Percentiles rank a stretch among this genome's conserved stretches.
phyloP scores from a whole-genome alignment of 768 basidiomycete species.

The Scleroderma citrinum region DNA sequence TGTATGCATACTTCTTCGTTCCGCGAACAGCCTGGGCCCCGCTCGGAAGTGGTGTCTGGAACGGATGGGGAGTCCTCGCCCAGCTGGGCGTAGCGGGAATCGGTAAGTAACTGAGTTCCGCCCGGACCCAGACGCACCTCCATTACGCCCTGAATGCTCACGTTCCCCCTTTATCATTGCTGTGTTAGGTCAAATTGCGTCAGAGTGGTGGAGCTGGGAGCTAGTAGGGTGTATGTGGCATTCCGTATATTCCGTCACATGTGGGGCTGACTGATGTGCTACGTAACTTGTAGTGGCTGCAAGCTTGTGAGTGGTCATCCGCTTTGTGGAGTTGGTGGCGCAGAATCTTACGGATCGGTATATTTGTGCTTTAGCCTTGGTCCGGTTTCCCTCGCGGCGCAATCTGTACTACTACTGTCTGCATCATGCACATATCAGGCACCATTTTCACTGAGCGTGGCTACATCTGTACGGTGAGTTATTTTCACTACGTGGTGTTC shows the following conservation, averaged over 20 bases:
- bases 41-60: constrained; percentile 56
- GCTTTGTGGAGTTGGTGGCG: not conserved
- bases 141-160: not conserved
- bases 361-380: constrained; percentile 50
- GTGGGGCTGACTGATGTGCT: not conserved
- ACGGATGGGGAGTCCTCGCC: constrained; percentile 59
- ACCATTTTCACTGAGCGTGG: constrained; percentile 77
- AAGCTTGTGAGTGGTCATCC: constrained; percentile 35
- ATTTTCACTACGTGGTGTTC: not conserved
- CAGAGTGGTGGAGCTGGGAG: constrained; percentile 99
- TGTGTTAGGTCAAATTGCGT: constrained; percentile 60
- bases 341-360: not conserved
- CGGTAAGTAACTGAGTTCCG: not conserved
- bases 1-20: constrained; percentile 57
- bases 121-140: not conserved
- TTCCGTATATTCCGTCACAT: not conserved
- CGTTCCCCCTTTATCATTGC: not conserved
- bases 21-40: constrained; percentile 82
- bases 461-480: constrained; percentile 74
- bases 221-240: constrained; percentile 46
- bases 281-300: constrained; percentile 38
- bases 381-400: constrained; percentile 76
- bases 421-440: constrained; percentile 76
- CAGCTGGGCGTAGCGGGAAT: constrained; percentile 81
- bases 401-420: constrained; percentile 78